Evolutionary conservation across 1,139 yeast genomes (phyloP).

Genomic region (Magnusiomyces clavatus): DNA sequence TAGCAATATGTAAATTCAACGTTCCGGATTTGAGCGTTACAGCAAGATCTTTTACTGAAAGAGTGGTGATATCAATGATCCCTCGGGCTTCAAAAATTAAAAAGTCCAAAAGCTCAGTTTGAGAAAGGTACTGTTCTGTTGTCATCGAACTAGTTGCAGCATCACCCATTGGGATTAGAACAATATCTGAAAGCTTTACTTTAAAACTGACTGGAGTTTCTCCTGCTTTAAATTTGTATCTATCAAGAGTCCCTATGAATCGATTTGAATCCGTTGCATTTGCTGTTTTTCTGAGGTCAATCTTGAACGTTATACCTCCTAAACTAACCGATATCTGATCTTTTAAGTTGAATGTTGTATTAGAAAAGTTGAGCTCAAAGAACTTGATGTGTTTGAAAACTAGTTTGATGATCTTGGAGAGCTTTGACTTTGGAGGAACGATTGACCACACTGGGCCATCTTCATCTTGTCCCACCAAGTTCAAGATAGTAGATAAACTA

Average conservation of each 20-base stretch:
- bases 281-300: slow-evolving; percentile 24
- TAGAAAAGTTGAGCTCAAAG: slow-evolving; percentile 24
- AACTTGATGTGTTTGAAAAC: slow-evolving; percentile 24
- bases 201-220: slow-evolving; percentile 27
- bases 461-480: neutral
- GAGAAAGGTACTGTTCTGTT: slow-evolving; percentile 23
- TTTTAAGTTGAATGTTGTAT: slow-evolving; percentile 23
- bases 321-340: slow-evolving; percentile 25
- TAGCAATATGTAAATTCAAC: slow-evolving; percentile 18
- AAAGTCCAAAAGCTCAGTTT: slow-evolving; percentile 29
- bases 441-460: slow-evolving; percentile 18
- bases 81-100: slow-evolving; percentile 29
- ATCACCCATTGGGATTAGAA: slow-evolving; percentile 19
- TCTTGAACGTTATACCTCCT: slow-evolving; percentile 24
- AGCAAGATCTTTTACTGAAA: slow-evolving; percentile 30
- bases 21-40: slow-evolving; percentile 28
- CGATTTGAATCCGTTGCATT: slow-evolving; percentile 17
- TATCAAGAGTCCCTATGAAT: slow-evolving; percentile 32
- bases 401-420: slow-evolving; percentile 23
- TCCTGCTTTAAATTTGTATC: slow-evolving; percentile 22
- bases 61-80: slow-evolving; percentile 26
- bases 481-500: neutral
- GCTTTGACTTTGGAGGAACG: slow-evolving; percentile 21
- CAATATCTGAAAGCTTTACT: slow-evolving; percentile 25
- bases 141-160: slow-evolving; percentile 1